Evolutionary conservation across 805 yeast genomes (phyloP), one percentile per base, ranked within the genome.

Genomic region (Candida coleopterorum): DNA sequence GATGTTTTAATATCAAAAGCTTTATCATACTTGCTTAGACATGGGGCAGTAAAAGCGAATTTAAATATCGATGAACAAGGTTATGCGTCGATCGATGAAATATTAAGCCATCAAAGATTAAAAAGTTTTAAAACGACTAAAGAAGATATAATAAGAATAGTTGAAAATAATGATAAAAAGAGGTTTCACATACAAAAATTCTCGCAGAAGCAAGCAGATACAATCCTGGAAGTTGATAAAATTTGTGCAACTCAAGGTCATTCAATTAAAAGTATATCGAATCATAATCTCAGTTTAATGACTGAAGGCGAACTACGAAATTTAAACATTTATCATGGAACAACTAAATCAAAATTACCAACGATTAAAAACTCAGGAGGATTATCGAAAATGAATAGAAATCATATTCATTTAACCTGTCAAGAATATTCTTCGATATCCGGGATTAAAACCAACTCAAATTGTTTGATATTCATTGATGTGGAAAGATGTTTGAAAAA

Each of bases 241-340:
- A 64, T 90, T n/a, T 77, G 97, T 53, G 97, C 98, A 3, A 81
- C 81, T 35, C 98, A 93, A 58, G 98, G 98, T 4, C 98, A 93
- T 56, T 79, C 95, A 0, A 60, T 90, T 4, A 52, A 56, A 23
- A 40, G 48, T 0, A 64, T 79, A 1, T 70, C 63, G 15, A 69
- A 72, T 11, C 67, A 70, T 20, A 48, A 53, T 31, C 56, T 76
- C 20, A 53, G 36, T 32, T 64, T 52, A 25, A 49, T 78, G 30
- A 49, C 50, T n/a, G 42, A 53, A 14, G 62, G 56, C 0, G 65
- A 71, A 4, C 22, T 39, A 17, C 63, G 77, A 32, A 93, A 85
- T 0, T 26, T 44, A 0, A 53, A 56, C 2, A 70, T 87, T 3
- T 78, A 86, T 14, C 98, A 93, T 56, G 97, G 97, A 4, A 90